Conservation (phyloP, 2,329 filamentous ascomycete species). For the Pseudopyrenochaeta lycopersici region DNA sequence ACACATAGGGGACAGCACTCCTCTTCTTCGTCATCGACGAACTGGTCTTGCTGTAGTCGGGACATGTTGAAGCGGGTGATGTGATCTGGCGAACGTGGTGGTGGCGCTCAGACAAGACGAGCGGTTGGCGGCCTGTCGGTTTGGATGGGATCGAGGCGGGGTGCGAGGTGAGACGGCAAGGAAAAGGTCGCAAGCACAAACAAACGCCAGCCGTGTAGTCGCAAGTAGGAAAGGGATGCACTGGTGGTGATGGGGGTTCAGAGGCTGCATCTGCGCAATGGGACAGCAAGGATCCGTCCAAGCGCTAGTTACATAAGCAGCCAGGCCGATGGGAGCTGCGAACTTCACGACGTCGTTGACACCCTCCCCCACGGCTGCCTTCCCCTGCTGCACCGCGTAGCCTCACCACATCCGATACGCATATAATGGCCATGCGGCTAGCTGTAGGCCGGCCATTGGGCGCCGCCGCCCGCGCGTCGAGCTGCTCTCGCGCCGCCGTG, state of each 20-base stretch:
- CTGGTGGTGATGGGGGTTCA: constrained; percentile 30
- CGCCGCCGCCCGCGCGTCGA: constrained; percentile 46
- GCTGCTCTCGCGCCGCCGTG: constrained; percentile 40
- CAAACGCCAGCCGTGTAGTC: constrained; percentile 44
- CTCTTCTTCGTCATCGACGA: constrained; percentile 62
- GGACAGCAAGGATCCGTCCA: constrained; percentile 18
- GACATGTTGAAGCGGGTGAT: constrained; percentile 52
- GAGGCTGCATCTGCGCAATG: constrained; percentile 32
- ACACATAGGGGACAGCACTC: constrained; percentile 90
- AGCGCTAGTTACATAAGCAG: constrained; percentile 23
- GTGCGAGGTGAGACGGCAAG: constrained; percentile 14
- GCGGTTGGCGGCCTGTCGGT: constrained; percentile 14
- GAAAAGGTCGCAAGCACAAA: constrained; percentile 30
- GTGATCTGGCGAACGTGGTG: constrained; percentile 20
- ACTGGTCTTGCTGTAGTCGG: constrained; percentile 60
- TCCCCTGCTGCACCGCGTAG: constrained; percentile 35
- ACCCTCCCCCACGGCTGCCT: constrained; percentile 28
- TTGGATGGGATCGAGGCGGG: constrained; percentile 8
- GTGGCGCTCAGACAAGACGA: constrained; percentile 36
- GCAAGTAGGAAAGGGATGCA: constrained; percentile 35
- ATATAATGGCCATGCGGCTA: constrained; percentile 53
- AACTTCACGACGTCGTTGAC: constrained; percentile 35
- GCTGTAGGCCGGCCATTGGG: constrained; percentile 51
- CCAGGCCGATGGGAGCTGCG: constrained; percentile 15
- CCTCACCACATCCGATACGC: constrained; percentile 23